phyloP scores from a whole-genome alignment of 75 land plant genomes.

The Picea glauca region DNA sequence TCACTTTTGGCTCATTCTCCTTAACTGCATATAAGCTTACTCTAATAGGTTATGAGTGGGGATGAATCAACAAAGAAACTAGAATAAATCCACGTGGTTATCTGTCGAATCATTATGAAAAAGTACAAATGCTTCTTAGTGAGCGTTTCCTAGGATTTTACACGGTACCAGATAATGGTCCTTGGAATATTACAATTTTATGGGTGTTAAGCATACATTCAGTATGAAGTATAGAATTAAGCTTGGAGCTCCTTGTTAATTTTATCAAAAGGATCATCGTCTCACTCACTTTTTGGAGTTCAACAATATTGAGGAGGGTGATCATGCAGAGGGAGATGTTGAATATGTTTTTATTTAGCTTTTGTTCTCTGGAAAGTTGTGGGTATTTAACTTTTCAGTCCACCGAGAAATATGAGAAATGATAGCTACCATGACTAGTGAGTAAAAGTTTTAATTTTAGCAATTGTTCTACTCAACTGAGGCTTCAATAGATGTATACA shows the following conservation, averaged over 20 bases:
- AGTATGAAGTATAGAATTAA: constrained; percentile 91
- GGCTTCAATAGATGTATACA: too few relatives aligned
- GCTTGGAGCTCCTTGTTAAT: constrained; percentile 86
- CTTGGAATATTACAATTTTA: constrained; percentile 97
- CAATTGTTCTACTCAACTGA: not conserved
- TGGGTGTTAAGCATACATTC: constrained; percentile 90
- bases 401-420: not conserved
- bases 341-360: constrained; percentile 77
- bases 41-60: constrained; percentile 96
- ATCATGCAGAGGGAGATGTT: constrained; percentile 73
- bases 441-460: not conserved
- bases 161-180: constrained; percentile 97
- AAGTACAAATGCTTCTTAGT: constrained; percentile 95
- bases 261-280: constrained; percentile 93
- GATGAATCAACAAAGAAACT: constrained; percentile 83
- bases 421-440: not conserved
- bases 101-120: constrained; percentile 89
- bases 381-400: not conserved
- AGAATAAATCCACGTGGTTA: constrained; percentile 97
- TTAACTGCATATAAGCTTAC: constrained; percentile 95
- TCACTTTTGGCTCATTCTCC: constrained; percentile 92
- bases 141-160: constrained; percentile 97
- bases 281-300: constrained; percentile 97
- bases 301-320: constrained; percentile 90
- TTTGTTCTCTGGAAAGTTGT: not conserved